A percentile compares a stretch with the other conserved stretches of the same genome.
Conservation (phyloP, 768 basidiomycete species). For the Calocybe indica region DNA sequence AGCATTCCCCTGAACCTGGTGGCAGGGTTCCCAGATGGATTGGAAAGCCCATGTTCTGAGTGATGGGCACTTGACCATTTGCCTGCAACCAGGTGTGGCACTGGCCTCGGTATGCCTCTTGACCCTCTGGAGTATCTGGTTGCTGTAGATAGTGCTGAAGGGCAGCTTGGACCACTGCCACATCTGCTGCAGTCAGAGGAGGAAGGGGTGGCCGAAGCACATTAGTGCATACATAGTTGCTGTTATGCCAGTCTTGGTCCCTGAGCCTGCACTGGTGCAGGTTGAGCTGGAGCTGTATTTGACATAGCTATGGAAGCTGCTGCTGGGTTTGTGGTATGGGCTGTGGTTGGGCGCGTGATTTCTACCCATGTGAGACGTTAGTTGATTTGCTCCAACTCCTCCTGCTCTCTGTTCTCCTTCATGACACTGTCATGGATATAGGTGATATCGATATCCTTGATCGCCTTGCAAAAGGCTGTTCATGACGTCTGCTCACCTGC, state of each 20-base stretch:
- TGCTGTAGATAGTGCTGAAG: no score
- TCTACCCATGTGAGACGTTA: background rate
- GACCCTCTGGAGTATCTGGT: no score
- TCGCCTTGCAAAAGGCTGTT: background rate
- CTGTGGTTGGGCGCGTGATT: background rate
- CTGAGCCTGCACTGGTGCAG: no score
- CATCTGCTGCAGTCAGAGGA: no score
- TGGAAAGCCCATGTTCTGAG: slow-evolving; percentile 5
- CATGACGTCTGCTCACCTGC: background rate
- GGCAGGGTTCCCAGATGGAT: slow-evolving; percentile 3
- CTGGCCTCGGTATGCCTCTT: no score
- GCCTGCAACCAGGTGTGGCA: no score
- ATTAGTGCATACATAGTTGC: no score
- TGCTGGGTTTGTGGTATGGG: background rate
- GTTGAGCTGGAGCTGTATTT: no score
- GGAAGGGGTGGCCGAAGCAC: no score
- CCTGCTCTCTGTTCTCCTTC: slow-evolving; percentile 7
- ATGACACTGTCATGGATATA: background rate
- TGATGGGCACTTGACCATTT: background rate
- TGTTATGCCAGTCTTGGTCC: no score
- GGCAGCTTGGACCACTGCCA: no score
- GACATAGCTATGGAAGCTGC: background rate
- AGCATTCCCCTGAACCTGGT: slow-evolving; percentile 8
- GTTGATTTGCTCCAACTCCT: background rate
- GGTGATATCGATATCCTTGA: background rate